Conservation (phyloP, 164 flowering plant species). For the Santalum album region DNA sequence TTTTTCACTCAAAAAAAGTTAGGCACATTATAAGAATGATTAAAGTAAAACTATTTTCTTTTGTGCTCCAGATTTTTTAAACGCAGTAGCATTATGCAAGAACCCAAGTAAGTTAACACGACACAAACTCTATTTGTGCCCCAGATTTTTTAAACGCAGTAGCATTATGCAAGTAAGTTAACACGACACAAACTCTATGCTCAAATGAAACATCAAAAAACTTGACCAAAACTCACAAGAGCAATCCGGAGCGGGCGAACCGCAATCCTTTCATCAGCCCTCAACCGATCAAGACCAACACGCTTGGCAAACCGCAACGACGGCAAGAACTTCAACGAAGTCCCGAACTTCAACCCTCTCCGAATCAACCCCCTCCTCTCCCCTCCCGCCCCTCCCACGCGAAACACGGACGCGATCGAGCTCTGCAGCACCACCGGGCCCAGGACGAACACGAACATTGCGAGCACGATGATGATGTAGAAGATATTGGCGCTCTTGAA, state of each 20-base stretch:
- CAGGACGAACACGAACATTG: slow-evolving; percentile 39
- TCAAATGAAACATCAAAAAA: too few relatives aligned
- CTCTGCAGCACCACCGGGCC: slow-evolving; percentile 59
- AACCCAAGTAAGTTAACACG: too few relatives aligned
- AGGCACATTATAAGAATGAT: too few relatives aligned
- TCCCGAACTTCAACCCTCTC: slow-evolving; percentile 41
- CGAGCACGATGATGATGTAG: slow-evolving; percentile 32
- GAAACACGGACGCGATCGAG: slow-evolving; percentile 38
- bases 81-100: too few relatives aligned
- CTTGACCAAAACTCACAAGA: slow-evolving; percentile 53
- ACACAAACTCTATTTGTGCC: too few relatives aligned
- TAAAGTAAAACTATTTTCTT: too few relatives aligned
- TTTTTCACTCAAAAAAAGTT: too few relatives aligned
- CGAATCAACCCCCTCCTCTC: slow-evolving; percentile 21
- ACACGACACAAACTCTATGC: too few relatives aligned
- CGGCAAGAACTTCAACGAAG: slow-evolving; percentile 44
- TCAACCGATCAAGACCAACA: slow-evolving; percentile 33
- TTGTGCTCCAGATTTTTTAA: too few relatives aligned
- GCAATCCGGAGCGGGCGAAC: slow-evolving; percentile 60
- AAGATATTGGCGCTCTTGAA: slow-evolving; percentile 33
- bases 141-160: too few relatives aligned
- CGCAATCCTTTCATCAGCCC: slow-evolving; percentile 36
- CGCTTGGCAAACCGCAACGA: slow-evolving; percentile 18
- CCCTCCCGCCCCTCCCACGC: slow-evolving; percentile 17
- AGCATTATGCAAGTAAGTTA: too few relatives aligned